Evolutionary conservation across 371 early-diverging fungal species (phyloP), one percentile per base, ranked within the genome.

Genomic region (Actinomortierella wolfii): DNA sequence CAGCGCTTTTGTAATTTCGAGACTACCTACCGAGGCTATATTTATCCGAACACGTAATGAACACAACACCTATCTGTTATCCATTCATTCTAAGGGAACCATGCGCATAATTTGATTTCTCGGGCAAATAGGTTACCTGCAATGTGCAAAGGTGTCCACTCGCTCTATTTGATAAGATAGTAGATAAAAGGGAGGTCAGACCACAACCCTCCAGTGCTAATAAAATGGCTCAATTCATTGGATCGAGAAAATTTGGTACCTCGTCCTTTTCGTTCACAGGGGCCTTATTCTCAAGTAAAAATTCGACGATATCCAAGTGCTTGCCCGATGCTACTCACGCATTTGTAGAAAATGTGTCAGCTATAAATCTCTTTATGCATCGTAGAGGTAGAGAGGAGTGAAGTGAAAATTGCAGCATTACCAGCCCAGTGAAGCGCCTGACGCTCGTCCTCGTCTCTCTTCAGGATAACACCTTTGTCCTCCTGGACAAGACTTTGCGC

Each of bases 241-340:
- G 9, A 14, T 4, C 6, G 24, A 21, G n/a, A 11, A 17, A 24
- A 17, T 48, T 23, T 53, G 52, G 49, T 76, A 81, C 86, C 61
- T 87, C 85, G 64, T 87, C 87, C 26, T 56, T 57, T 6, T 51
- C 78, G 64, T 89, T 79, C 15, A 87, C 76, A 34, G 77, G 66
- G 0, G 86, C 86, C 14, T 83, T 84, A 28, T 85, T 75, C 13
- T 79, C 74, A 0, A 95, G 54, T 42, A 95, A 79, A 59, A 83
- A 91, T 34, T 86, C 78, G 3, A 88, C 83, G 24, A 93, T 66
- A 24, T 86, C 79, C 11, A 65, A 60, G 55, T 84, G 88, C 42
- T 91, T 92, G 55, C 89, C 89, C 15, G 90, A 89, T 0, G 87
- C 82, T 26, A 86, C 88, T 79, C 78, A 59, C 79, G 79, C 21